Percentiles rank a stretch among this genome's conserved stretches.
phyloP scores from a whole-genome alignment of 108 stramenopile species.

The Cafeteria roenbergensis region DNA sequence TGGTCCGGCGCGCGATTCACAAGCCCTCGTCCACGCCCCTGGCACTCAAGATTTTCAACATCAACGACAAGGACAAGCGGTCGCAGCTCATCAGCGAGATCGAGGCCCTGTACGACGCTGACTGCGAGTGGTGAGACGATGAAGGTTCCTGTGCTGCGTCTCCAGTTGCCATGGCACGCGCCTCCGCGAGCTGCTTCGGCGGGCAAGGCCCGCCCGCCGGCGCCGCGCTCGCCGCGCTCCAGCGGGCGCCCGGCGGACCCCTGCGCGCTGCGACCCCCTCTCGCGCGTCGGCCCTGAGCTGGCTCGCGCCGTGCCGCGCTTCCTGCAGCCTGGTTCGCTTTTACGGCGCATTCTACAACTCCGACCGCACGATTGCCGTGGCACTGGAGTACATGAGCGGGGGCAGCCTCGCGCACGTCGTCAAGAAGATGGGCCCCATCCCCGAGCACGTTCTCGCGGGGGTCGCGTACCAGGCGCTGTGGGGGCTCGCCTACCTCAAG shows the following conservation, averaged over 20 bases:
- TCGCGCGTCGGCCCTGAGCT: no score
- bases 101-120: conserved; percentile 3
- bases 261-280: no score
- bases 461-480: conserved; percentile 25
- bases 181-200: background rate
- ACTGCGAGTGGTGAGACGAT: background rate
- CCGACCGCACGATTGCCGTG: conserved; percentile 10
- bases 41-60: conserved; percentile 3
- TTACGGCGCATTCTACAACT: conserved; percentile 17
- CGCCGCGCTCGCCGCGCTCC: background rate
- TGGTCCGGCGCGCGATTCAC: background rate
- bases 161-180: background rate
- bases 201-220: background rate
- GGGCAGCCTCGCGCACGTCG: conserved; percentile 22
- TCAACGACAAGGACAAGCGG: background rate
- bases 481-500: conserved; percentile 39
- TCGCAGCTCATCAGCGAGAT: background rate
- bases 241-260: no score
- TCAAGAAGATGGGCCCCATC: conserved; percentile 15
- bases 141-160: background rate
- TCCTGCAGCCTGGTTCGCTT: conserved; percentile 9
- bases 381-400: conserved; percentile 32
- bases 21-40: background rate
- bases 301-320: no score
- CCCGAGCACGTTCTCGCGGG: conserved; percentile 21